Evolutionary conservation across 2,329 filamentous ascomycete species (phyloP).

Genomic region (Dichotomopilus funicola): DNA sequence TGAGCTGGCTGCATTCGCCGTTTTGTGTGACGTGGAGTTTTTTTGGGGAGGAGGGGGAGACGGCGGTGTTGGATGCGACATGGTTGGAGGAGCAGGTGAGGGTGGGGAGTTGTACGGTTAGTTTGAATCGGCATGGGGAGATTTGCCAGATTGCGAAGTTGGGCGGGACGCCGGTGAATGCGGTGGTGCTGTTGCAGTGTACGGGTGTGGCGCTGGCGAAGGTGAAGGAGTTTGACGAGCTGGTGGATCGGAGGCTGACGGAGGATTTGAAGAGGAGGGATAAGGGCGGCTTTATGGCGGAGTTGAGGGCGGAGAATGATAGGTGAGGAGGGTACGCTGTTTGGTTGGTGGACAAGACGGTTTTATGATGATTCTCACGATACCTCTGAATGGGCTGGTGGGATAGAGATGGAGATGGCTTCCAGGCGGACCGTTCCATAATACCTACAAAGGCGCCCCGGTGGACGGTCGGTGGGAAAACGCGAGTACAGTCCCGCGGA

Average conservation of each 20-base stretch:
- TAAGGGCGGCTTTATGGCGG: slow-evolving; percentile 69
- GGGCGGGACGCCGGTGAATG: slow-evolving; percentile 76
- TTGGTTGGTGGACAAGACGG: slow-evolving; percentile 14
- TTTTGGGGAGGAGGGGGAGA: slow-evolving; percentile 65
- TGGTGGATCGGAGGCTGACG: slow-evolving; percentile 66
- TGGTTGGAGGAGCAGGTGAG: slow-evolving; percentile 71
- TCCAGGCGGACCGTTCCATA: no score
- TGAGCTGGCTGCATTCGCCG: slow-evolving; percentile 87
- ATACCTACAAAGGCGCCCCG: no score
- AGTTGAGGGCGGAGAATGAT: slow-evolving; percentile 78
- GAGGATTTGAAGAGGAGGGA: slow-evolving; percentile 74
- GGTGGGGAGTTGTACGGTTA: slow-evolving; percentile 69
- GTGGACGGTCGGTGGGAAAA: no score
- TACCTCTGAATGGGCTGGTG: neutral
- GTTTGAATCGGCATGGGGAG: slow-evolving; percentile 83
- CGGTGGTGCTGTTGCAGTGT: slow-evolving; percentile 69
- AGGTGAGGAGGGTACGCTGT: slow-evolving; percentile 44
- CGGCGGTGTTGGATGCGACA: slow-evolving; percentile 65
- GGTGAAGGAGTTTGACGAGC: slow-evolving; percentile 69
- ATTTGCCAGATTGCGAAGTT: slow-evolving; percentile 88
- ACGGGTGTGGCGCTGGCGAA: slow-evolving; percentile 68
- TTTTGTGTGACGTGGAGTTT: slow-evolving; percentile 88
- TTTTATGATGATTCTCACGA: slow-evolving; percentile 33
- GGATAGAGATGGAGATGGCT: no score
- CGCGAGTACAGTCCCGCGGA: no score